These are phyloP conservation scores for Chloropicon primus DNA, from an alignment of 139 green algal genomes.

Conservation along the genomic window DNA sequence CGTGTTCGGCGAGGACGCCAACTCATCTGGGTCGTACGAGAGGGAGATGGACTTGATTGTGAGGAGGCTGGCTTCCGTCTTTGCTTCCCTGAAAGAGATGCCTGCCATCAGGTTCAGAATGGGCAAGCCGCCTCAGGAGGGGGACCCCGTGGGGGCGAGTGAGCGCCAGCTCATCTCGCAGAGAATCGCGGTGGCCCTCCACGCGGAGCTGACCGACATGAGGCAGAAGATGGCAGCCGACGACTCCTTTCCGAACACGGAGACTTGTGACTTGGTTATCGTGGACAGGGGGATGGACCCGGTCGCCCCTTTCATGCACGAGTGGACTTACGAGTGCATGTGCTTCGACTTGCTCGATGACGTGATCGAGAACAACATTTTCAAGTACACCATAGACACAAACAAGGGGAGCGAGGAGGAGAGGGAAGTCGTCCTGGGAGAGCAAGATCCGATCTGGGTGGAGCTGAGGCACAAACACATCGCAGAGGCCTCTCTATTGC, in stretches of 20 bases:
- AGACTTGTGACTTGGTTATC: slow-evolving; percentile 81
- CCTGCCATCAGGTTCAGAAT: slow-evolving; percentile 44
- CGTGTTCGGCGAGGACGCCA: background rate
- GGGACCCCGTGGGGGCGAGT: slow-evolving; percentile 34
- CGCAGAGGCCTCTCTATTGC: slow-evolving; percentile 41
- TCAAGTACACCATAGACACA: slow-evolving; percentile 23
- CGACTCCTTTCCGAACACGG: slow-evolving; percentile 5
- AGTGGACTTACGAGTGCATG: slow-evolving; percentile 95
- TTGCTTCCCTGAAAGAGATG: slow-evolving; percentile 48
- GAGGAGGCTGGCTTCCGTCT: slow-evolving; percentile 40
- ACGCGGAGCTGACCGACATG: slow-evolving; percentile 33
- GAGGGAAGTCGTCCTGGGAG: slow-evolving; percentile 52
- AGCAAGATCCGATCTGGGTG: slow-evolving; percentile 49
- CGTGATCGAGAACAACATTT: slow-evolving; percentile 15
- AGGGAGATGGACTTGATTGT: background rate
- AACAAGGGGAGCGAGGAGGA: slow-evolving; percentile 42
- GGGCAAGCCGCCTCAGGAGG: slow-evolving; percentile 33
- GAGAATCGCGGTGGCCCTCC: slow-evolving; percentile 44
- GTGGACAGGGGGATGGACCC: slow-evolving; percentile 68
- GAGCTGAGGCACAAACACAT: slow-evolving; percentile 87
- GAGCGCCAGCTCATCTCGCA: slow-evolving; percentile 37
- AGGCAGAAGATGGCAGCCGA: slow-evolving; percentile 24
- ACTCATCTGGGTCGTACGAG: background rate
- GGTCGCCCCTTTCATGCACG: slow-evolving; percentile 90
- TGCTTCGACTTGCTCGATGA: slow-evolving; percentile 72